Conservation (phyloP, 331 rosid genomes). For the Malus hybrid region DNA sequence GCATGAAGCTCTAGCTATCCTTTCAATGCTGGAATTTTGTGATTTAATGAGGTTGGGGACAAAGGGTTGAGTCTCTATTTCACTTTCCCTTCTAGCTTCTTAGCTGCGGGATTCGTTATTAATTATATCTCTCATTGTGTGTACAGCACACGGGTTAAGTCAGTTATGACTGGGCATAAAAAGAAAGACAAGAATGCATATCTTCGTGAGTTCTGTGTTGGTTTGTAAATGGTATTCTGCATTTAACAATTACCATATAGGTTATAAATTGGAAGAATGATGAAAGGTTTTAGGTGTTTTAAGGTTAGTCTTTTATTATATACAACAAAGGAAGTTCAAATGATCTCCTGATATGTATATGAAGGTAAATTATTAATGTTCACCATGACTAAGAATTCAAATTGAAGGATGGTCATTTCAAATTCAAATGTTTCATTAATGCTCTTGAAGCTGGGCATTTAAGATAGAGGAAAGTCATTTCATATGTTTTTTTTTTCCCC, state of each 20-base stretch:
- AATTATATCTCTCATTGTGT: neutral
- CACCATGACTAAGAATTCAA: neutral
- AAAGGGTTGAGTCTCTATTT: neutral
- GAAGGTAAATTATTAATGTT: neutral
- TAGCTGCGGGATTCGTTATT: neutral
- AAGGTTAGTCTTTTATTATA: neutral
- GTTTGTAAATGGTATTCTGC: neutral
- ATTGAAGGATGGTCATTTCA: neutral
- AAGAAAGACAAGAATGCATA: neutral
- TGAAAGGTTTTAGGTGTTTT: neutral
- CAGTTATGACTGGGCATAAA: neutral
- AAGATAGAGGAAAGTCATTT: neutral
- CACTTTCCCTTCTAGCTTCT: neutral
- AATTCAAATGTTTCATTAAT: neutral
- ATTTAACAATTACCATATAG: neutral
- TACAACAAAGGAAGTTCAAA: neutral
- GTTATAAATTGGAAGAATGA: neutral
- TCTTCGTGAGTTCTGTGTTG: neutral
- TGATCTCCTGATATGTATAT: neutral
- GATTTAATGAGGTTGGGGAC: neutral
- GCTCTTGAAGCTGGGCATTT: neutral
- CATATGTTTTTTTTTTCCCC: neutral
- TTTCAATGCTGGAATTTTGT: neutral
- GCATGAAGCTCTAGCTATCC: neutral
- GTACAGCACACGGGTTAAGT: neutral